Percentiles rank a stretch among this genome's conserved stretches.
Conservation (phyloP, 2,329 filamentous ascomycete species). For the Arthrobotrys iridis region DNA sequence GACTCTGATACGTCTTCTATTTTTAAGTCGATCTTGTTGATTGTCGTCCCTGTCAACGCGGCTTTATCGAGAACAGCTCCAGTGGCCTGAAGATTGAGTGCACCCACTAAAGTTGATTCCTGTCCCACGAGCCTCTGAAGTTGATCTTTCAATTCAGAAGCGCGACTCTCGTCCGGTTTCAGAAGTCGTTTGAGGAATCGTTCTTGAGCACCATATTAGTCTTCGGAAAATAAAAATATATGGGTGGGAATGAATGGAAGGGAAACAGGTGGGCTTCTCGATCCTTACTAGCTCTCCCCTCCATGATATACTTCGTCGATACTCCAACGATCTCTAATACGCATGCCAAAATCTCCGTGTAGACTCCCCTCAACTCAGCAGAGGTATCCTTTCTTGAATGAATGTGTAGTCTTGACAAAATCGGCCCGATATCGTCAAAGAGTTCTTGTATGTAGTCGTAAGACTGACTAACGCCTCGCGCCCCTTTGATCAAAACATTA, state of each 20-base stretch:
- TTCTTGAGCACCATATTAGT: neutral
- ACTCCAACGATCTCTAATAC: constrained; percentile 24
- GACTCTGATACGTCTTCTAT: neutral
- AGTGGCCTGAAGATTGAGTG: neutral
- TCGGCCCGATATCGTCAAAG: constrained; percentile 14
- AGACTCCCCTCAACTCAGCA: neutral
- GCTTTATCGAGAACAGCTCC: neutral
- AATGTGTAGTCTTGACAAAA: constrained; percentile 6
- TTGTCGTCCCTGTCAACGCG: neutral
- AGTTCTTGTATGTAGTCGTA: constrained; percentile 35
- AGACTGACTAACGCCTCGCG: constrained; percentile 19
- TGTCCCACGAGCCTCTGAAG: neutral
- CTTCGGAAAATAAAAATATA: neutral
- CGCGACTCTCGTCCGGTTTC: neutral
- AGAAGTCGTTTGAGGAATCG: neutral
- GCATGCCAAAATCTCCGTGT: constrained; percentile 13
- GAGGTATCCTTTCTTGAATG: neutral
- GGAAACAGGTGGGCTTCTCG: too few relatives aligned
- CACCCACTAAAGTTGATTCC: constrained; percentile 4
- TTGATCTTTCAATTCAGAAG: neutral
- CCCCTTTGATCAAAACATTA: neutral
- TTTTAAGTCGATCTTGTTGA: neutral
- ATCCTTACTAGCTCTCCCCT: neutral
- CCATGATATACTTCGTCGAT: constrained; percentile 28
- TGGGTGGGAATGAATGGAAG: neutral